phyloP scores from a whole-genome alignment of 2,329 filamentous ascomycete species.

The Monilinia vaccinii-corymbosi region DNA sequence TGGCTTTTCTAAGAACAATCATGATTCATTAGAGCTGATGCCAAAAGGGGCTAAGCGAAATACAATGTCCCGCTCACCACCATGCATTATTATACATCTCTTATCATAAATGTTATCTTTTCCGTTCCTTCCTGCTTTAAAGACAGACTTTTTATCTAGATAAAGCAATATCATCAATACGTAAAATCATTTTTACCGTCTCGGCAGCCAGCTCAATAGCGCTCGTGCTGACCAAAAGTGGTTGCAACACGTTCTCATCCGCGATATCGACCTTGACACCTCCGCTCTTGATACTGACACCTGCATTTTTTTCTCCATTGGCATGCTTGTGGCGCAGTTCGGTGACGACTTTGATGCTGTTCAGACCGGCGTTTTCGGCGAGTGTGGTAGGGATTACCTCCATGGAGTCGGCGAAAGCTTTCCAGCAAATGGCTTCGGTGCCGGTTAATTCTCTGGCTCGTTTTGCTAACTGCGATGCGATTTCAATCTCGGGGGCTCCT shows the following conservation, averaged over 20 bases:
- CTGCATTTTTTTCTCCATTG: slow-evolving; percentile 89
- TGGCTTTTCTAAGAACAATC: not conserved
- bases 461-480: slow-evolving; percentile 76
- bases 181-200: slow-evolving; percentile 62
- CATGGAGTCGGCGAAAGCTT: slow-evolving; percentile 94
- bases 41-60: slow-evolving; percentile 11
- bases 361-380: slow-evolving; percentile 93
- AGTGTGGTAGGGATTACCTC: slow-evolving; percentile 95
- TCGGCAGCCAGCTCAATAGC: slow-evolving; percentile 94
- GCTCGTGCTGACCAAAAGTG: slow-evolving; percentile 91
- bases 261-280: slow-evolving; percentile 96
- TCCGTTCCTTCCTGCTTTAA: not conserved
- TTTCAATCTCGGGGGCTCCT: slow-evolving; percentile 93
- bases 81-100: slow-evolving; percentile 10
- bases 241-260: slow-evolving; percentile 94
- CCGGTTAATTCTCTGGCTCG: slow-evolving; percentile 76
- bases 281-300: slow-evolving; percentile 95
- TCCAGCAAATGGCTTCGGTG: slow-evolving; percentile 97
- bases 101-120: slow-evolving; percentile 6
- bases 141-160: slow-evolving; percentile 18
- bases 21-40: slow-evolving; percentile 8
- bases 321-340: slow-evolving; percentile 91
- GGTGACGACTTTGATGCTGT: slow-evolving; percentile 98
- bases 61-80: not conserved
- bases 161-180: slow-evolving; percentile 27